phyloP scores from a whole-genome alignment of 2,329 filamentous ascomycete genomes.

The Penicillium sp. region DNA sequence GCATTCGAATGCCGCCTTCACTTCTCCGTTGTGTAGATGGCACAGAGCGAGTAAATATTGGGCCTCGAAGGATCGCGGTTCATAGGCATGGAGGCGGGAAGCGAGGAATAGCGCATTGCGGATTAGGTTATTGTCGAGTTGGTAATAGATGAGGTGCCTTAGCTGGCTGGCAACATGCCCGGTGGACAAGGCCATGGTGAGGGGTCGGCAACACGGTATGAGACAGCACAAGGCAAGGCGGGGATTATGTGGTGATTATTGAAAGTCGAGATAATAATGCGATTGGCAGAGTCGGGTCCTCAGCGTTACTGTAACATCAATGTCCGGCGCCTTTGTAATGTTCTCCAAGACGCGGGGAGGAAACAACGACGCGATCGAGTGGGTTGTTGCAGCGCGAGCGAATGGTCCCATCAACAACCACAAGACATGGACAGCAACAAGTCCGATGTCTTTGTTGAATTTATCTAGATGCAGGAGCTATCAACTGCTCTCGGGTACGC shows the following conservation, averaged over 20 bases:
- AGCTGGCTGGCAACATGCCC: slow-evolving; percentile 59
- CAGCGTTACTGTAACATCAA: slow-evolving; percentile 17
- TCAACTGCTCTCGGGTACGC: slow-evolving; percentile 9
- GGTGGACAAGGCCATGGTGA: slow-evolving; percentile 55
- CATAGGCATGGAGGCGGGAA: slow-evolving; percentile 78
- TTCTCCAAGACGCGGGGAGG: slow-evolving; percentile 22
- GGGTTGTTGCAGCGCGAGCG: slow-evolving; percentile 12
- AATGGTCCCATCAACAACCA: slow-evolving; percentile 16
- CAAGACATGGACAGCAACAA: slow-evolving; percentile 11
- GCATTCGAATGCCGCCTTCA: slow-evolving; percentile 80
- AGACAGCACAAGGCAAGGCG: slow-evolving; percentile 1
- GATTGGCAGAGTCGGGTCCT: slow-evolving; percentile 6
- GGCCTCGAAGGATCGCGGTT: slow-evolving; percentile 75
- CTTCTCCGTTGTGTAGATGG: slow-evolving; percentile 76
- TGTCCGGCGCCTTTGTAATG: slow-evolving; percentile 4
- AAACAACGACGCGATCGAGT: slow-evolving; percentile 19
- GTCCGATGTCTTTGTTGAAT: neutral
- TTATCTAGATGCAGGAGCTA: slow-evolving; percentile 1
- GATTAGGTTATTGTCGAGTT: slow-evolving; percentile 83
- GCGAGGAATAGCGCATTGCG: slow-evolving; percentile 94
- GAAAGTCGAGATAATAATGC: slow-evolving; percentile 2
- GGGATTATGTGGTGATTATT: neutral
- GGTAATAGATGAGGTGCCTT: slow-evolving; percentile 65
- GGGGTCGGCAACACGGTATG: slow-evolving; percentile 9
- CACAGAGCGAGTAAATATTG: slow-evolving; percentile 80